Conservation (phyloP, 2,329 filamentous ascomycete species). For the Colletotrichum gloeosporioides region DNA sequence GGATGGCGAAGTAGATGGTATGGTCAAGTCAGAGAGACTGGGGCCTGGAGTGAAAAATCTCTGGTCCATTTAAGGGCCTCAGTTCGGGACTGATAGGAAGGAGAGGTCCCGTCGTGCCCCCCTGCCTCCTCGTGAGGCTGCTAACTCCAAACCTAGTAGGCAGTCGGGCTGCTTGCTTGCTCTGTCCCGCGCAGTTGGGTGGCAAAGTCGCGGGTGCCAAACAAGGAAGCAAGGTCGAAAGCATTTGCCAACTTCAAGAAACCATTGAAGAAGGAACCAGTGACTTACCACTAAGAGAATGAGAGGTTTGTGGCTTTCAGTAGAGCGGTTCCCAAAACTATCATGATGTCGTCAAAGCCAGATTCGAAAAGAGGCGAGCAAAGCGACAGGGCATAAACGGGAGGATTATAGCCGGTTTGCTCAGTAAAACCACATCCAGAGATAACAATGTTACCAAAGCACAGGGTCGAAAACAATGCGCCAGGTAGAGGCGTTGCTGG, state of each 20-base stretch:
- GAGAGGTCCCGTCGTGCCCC: not conserved
- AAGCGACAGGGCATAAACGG: constrained; percentile 17
- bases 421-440: constrained; percentile 8
- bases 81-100: not conserved
- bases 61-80: not conserved
- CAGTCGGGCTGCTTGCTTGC: not conserved
- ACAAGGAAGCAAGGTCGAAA: not conserved
- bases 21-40: not conserved
- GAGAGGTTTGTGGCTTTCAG: constrained; percentile 33
- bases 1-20: not conserved
- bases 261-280: not conserved
- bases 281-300: constrained; percentile 47
- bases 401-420: constrained; percentile 4
- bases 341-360: constrained; percentile 43
- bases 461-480: constrained; percentile 18
- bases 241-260: too few relatives aligned
- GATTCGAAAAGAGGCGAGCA: constrained; percentile 13
- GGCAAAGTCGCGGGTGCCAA: not conserved
- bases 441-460: not conserved
- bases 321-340: constrained; percentile 40
- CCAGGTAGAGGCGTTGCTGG: not conserved
- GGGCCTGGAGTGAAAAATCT: not conserved
- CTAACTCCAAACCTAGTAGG: not conserved
- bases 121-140: not conserved
- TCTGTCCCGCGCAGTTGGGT: not conserved